phyloP scores from a whole-genome alignment of 1,284 basidiomycete genomes.

The Microbotryum lychnidis-dioicae region DNA sequence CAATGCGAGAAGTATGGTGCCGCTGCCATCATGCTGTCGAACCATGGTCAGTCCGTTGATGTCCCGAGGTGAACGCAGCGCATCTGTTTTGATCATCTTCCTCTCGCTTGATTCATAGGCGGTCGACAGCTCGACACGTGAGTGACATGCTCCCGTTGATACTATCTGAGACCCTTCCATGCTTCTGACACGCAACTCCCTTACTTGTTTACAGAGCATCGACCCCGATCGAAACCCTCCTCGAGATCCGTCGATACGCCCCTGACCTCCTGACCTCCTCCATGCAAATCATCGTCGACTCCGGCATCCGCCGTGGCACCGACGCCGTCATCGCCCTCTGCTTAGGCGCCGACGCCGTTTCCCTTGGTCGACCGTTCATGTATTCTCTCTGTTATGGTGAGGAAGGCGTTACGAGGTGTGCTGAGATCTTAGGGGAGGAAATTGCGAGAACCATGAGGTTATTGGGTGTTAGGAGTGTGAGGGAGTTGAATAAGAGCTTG shows the following conservation, averaged over 20 bases:
- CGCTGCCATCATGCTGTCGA: constrained; percentile 40
- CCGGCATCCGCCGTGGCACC: constrained; percentile 35
- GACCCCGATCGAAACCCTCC: constrained; percentile 27
- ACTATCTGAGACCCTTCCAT: not conserved
- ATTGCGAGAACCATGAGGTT: constrained; percentile 1
- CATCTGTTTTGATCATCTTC: constrained; percentile 36
- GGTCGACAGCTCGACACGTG: constrained; percentile 24
- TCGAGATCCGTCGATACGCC: constrained; percentile 53
- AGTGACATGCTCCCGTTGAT: not conserved
- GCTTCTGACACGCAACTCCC: not conserved
- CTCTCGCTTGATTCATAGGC: constrained; percentile 30
- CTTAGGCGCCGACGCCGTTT: constrained; percentile 34
- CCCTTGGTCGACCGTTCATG: constrained; percentile 30
- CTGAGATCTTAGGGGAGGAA: constrained; percentile 11
- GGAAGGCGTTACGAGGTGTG: constrained; percentile 7
- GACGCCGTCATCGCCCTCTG: constrained; percentile 38
- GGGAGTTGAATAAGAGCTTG: not conserved
- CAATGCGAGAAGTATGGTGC: constrained; percentile 40
- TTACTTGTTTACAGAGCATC: constrained; percentile 10
- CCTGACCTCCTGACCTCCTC: constrained; percentile 60
- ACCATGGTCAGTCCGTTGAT: constrained; percentile 41
- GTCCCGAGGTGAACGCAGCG: constrained; percentile 38
- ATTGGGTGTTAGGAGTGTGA: constrained; percentile 5
- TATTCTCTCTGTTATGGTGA: constrained; percentile 11
- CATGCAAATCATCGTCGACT: constrained; percentile 44